A percentile compares a stretch with the other conserved stretches of the same genome.
Evolutionary conservation across 208 protist species (phyloP).

Genomic region (Tritrichomonas foetus): DNA sequence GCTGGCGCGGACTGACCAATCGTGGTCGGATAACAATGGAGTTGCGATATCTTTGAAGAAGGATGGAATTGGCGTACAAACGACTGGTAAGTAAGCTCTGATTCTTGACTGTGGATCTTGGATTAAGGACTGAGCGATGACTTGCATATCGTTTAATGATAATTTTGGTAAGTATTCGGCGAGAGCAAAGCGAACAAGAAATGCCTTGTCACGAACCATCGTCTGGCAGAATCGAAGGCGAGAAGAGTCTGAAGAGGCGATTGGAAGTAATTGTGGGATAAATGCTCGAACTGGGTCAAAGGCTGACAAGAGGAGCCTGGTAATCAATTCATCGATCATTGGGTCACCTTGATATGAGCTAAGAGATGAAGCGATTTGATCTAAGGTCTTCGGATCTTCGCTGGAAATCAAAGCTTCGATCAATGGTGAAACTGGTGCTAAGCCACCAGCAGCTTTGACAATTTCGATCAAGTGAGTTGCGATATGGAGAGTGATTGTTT

Average conservation of each 20-base stretch:
- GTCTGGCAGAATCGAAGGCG: neutral
- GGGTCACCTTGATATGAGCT: neutral
- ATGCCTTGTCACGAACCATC: neutral
- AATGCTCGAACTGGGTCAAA: neutral
- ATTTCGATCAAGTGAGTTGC: neutral
- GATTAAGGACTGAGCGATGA: neutral
- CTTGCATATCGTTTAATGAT: neutral
- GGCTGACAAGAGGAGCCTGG: neutral
- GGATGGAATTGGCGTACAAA: neutral
- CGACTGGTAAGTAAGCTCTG: neutral
- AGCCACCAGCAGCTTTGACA: neutral
- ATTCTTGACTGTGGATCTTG: neutral
- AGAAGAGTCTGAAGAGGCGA: neutral
- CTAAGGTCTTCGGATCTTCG: neutral
- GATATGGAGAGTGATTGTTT: neutral
- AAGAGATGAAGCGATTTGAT: neutral
- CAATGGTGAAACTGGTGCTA: neutral
- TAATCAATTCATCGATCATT: neutral
- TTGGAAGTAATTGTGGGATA: neutral
- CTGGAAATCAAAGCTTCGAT: neutral
- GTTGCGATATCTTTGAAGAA: constrained; percentile 9
- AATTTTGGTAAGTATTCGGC: neutral
- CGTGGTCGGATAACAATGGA: neutral
- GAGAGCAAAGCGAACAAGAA: neutral
- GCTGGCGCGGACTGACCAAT: neutral